Percentiles rank a stretch among this genome's conserved stretches.
phyloP scores from a whole-genome alignment of 495 filamentous ascomycete species.

The Penicillium cosmopolitanum region DNA sequence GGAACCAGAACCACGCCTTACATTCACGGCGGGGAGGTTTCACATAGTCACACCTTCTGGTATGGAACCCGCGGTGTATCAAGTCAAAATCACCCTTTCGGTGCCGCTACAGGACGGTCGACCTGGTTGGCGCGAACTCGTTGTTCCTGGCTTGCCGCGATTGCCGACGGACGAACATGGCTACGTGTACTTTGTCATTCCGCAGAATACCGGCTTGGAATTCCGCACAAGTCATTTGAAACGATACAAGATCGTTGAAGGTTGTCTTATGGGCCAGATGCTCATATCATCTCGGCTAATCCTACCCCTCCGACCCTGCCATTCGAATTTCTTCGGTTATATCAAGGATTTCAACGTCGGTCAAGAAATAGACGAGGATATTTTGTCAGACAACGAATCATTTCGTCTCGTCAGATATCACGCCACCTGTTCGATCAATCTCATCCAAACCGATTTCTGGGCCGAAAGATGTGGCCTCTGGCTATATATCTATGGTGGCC shows the following conservation, averaged over 20 bases:
- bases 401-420: conserved; percentile 26
- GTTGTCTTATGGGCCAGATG: conserved; percentile 42
- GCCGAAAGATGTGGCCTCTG: conserved; percentile 37
- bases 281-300: conserved; percentile 27
- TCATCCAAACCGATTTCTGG: conserved; percentile 38
- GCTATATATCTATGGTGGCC: conserved; percentile 39
- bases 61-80: conserved; percentile 24
- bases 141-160: conserved; percentile 37
- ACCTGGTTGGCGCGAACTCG: conserved; percentile 35
- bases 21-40: conserved; percentile 26
- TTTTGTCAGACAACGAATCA: neutral
- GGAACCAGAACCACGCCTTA: conserved; percentile 28
- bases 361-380: conserved; percentile 12
- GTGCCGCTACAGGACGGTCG: conserved; percentile 23
- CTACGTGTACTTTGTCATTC: conserved; percentile 36
- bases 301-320: conserved; percentile 35
- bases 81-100: conserved; percentile 24
- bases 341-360: conserved; percentile 39
- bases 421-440: conserved; percentile 36
- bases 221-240: conserved; percentile 37
- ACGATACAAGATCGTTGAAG: conserved; percentile 31
- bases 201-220: conserved; percentile 34
- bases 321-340: conserved; percentile 32
- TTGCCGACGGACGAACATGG: conserved; percentile 28
- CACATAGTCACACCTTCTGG: conserved; percentile 20